Conservation (phyloP, 2,329 filamentous ascomycete species). For the Colletotrichum simmondsii region DNA sequence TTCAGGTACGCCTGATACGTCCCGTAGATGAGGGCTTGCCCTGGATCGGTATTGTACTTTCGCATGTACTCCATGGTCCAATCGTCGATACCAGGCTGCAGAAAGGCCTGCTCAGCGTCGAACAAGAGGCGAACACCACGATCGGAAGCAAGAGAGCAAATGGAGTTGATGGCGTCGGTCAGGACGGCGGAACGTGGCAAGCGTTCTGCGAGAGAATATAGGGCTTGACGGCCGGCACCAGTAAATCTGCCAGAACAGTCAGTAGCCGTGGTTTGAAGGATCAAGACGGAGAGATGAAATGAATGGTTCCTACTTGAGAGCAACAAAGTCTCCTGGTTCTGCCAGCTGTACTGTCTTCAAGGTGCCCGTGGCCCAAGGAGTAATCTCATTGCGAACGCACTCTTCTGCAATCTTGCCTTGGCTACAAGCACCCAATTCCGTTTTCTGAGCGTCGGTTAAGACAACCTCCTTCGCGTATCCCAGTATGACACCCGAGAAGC, state of each 20-base stretch:
- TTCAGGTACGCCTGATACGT: conserved; percentile 85
- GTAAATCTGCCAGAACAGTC: conserved; percentile 69
- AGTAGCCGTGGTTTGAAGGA: not conserved
- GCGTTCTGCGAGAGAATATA: conserved; percentile 72
- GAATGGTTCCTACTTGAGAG: conserved; percentile 63
- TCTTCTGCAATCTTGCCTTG: conserved; percentile 60
- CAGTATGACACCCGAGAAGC: conserved; percentile 86
- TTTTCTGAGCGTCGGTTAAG: conserved; percentile 65
- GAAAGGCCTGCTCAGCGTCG: conserved; percentile 84
- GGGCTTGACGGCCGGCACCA: conserved; percentile 80
- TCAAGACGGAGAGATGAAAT: not conserved
- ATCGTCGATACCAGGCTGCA: conserved; percentile 83
- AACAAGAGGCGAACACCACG: conserved; percentile 81
- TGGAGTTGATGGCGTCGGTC: conserved; percentile 74
- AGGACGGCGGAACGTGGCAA: conserved; percentile 73
- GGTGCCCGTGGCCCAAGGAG: conserved; percentile 79
- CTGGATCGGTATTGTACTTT: conserved; percentile 74
- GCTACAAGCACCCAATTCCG: conserved; percentile 54
- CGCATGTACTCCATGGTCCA: conserved; percentile 84
- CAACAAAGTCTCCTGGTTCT: conserved; percentile 71
- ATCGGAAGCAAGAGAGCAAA: conserved; percentile 77
- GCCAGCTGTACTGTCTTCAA: conserved; percentile 80
- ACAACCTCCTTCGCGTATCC: conserved; percentile 88
- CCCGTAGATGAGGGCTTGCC: conserved; percentile 78
- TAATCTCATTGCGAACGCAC: conserved; percentile 69